Conservation (phyloP, 371 early-diverging fungal species). For the Thermomucor indicae-seudaticae region DNA sequence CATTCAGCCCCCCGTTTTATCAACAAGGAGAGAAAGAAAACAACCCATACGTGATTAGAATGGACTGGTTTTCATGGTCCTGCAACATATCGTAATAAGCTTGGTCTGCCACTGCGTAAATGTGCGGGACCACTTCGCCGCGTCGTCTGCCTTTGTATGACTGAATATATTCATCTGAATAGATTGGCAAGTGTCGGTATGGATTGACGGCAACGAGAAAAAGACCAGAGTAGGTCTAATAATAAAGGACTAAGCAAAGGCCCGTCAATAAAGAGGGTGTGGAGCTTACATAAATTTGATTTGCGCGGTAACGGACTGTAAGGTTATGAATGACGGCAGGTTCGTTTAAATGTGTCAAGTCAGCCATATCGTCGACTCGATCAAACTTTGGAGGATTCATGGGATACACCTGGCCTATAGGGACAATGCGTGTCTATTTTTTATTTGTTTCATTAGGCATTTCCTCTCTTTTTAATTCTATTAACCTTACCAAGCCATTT, state of each 20-base stretch:
- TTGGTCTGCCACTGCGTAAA: slow-evolving; percentile 93
- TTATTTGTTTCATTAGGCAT: not conserved
- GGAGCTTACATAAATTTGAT: slow-evolving; percentile 90
- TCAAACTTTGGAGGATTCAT: slow-evolving; percentile 99
- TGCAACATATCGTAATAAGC: slow-evolving; percentile 96
- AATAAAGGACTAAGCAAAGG: not conserved
- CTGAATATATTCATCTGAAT: slow-evolving; percentile 78
- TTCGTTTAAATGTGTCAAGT: slow-evolving; percentile 96
- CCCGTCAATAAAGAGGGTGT: not conserved
- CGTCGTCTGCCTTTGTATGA: slow-evolving; percentile 85
- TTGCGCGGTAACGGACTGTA: slow-evolving; percentile 83
- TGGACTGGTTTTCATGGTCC: slow-evolving; percentile 95
- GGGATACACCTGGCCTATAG: slow-evolving; percentile 81
- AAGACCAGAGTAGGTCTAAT: slow-evolving; percentile 97
- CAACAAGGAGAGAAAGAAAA: not conserved
- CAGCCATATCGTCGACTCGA: slow-evolving; percentile 98
- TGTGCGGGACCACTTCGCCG: slow-evolving; percentile 93
- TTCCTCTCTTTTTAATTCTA: not conserved
- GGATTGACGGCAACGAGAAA: slow-evolving; percentile 99
- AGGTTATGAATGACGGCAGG: slow-evolving; percentile 98
- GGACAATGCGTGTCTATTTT: slow-evolving; percentile 56
- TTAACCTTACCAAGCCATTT: slow-evolving; percentile 62
- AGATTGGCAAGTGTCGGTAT: slow-evolving; percentile 92
- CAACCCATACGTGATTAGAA: slow-evolving; percentile 89
- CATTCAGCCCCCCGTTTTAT: not conserved